Evolutionary conservation across 2,329 filamentous ascomycete genomes (phyloP).

Genomic region (Aspergillus costaricaensis): DNA sequence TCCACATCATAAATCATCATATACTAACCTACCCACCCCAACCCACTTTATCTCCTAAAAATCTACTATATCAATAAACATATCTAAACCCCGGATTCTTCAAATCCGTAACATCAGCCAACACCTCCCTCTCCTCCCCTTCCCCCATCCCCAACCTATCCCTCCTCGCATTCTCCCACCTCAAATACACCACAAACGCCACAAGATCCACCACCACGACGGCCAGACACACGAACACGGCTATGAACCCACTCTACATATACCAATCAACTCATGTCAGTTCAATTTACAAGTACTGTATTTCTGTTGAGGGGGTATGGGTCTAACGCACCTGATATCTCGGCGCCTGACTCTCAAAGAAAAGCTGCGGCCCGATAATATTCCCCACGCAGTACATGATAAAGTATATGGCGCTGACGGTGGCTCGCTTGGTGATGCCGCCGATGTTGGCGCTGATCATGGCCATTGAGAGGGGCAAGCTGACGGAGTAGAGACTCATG

Average conservation of each 20-base stretch:
- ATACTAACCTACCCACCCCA: not conserved
- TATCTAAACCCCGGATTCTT: slow-evolving; percentile 14
- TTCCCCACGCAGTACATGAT: slow-evolving; percentile 48
- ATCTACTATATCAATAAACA: no score
- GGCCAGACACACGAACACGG: slow-evolving; percentile 10
- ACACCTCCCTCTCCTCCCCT: not conserved
- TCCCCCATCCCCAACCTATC: not conserved
- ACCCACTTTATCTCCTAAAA: no score
- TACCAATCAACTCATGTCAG: no score
- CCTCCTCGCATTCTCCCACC: slow-evolving; percentile 10
- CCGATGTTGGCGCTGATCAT: slow-evolving; percentile 51
- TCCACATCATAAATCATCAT: not conserved
- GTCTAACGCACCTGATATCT: slow-evolving; percentile 26
- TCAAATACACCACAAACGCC: slow-evolving; percentile 7
- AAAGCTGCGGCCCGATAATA: slow-evolving; percentile 49
- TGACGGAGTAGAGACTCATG: slow-evolving; percentile 39
- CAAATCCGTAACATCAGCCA: slow-evolving; percentile 9
- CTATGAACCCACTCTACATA: not conserved
- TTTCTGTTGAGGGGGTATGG: no score
- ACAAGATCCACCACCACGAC: not conserved
- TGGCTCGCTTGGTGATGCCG: slow-evolving; percentile 53
- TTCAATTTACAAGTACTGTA: no score
- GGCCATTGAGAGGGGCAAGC: slow-evolving; percentile 42
- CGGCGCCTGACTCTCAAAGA: slow-evolving; percentile 45
- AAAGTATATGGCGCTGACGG: slow-evolving; percentile 48